Base-by-base conservation (phyloP, 1,284 basidiomycete genomes). In the Kalmanozyma brasiliensis region DNA sequence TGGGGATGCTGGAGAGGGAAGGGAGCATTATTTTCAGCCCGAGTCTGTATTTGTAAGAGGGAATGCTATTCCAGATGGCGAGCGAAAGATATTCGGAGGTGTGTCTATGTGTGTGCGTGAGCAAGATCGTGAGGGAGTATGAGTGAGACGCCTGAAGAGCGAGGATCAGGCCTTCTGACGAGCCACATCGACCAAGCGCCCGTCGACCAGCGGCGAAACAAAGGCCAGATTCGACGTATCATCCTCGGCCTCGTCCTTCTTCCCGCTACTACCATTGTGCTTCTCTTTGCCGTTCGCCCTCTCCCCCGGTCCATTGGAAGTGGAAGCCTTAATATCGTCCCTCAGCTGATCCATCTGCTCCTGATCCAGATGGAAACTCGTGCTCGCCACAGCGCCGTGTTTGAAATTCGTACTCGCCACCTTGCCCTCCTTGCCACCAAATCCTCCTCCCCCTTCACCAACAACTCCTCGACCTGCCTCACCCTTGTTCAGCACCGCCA, bases 21-120 rank as follows among this genome's bases (percentile, higher is more conserved):
- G 70, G 70, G 13, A 77, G 74, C 43, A 81, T 82, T 49, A 81
- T 82, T 37, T 82, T 82, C 61, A 68, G 62, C 34, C 79, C 79
- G 35, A 76, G 55, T 23, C 43, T 69, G 22, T 69, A 69, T 44
- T 43, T 69, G 32, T 69, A 44, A 24, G 10, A 9, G 3, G 36
- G 30, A 19, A n/a, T 51, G 34, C 26, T 24, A 22, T 36, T 41
- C 26, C n/a, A 26, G 26, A 30, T 13, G 10, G 13, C 10, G 38
- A 36, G 11, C 26, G 26, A 29, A n/a, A n/a, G n/a, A n/a, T n/a
- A n/a, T n/a, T n/a, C n/a, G n/a, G n/a, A n/a, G n/a, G 20, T 43
- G 32, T 42, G 41, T 45, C 17, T 33, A 23, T n/a, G 36, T 32
- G 43, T 35, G 33, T 52, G 41, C 4, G 38, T 34, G 48, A 11